Conservation (phyloP, 148 eudicot species). For the Rhododendron ferrugineum region DNA sequence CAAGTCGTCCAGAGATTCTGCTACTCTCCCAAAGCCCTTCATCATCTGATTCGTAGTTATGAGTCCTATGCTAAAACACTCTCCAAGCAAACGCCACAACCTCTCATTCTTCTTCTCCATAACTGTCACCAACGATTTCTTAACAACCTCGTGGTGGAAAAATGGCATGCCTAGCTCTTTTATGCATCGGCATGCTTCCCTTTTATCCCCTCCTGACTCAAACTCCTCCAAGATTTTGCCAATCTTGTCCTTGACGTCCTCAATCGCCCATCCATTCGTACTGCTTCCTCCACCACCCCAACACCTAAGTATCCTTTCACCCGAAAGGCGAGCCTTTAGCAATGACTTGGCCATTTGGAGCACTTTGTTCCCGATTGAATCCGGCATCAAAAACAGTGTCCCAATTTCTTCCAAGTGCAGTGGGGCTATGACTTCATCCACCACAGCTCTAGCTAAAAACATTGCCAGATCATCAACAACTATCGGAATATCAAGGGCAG, state of each 20-base stretch:
- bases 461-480: conserved; percentile 50
- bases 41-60: conserved; percentile 54
- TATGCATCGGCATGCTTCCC: conserved; percentile 52
- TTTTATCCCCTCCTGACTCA: conserved; percentile 53
- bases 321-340: conserved; percentile 44
- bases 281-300: conserved; percentile 59
- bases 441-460: conserved; percentile 49
- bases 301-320: conserved; percentile 55
- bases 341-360: conserved; percentile 45
- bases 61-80: conserved; percentile 39
- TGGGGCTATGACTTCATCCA: conserved; percentile 56
- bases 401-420: conserved; percentile 43
- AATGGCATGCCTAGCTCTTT: conserved; percentile 54
- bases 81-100: conserved; percentile 40
- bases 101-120: conserved; percentile 50
- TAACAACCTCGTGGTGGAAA: conserved; percentile 60
- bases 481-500: conserved; percentile 49
- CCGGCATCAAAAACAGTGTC: conserved; percentile 20
- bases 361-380: conserved; percentile 36
- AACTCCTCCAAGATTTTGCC: conserved; percentile 46
- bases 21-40: conserved; percentile 52
- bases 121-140: conserved; percentile 36
- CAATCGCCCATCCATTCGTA: conserved; percentile 39
- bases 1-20: conserved; percentile 50
- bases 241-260: conserved; percentile 53